A percentile compares a stretch with the other conserved stretches of the same genome.
phyloP scores from a whole-genome alignment of 345 rosid genomes.

The Gossypium bickii region DNA sequence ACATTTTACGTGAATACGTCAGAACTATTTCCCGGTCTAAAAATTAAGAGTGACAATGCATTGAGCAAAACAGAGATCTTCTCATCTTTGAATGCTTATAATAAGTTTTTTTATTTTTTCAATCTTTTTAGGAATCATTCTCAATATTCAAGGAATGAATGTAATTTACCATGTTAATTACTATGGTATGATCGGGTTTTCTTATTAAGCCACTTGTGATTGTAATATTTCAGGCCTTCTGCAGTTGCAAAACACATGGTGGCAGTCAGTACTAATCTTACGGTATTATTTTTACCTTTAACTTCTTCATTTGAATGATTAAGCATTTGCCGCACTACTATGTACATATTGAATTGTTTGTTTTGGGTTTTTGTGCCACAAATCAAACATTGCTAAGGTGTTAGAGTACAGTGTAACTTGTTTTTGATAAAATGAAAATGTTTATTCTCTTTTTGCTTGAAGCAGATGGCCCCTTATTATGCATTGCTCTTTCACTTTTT shows the following conservation, averaged over 20 bases:
- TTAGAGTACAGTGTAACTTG: background rate
- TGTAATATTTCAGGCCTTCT: conserved; percentile 51
- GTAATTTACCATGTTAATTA: background rate
- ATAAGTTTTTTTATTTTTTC: background rate
- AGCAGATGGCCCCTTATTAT: background rate
- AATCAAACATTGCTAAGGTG: background rate
- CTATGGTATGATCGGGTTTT: background rate
- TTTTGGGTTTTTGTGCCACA: background rate
- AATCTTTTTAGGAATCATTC: background rate
- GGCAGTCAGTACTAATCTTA: conserved; percentile 92
- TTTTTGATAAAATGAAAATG: background rate
- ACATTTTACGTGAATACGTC: background rate
- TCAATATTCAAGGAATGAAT: background rate
- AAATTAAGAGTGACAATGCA: conserved; percentile 8
- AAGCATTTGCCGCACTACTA: background rate
- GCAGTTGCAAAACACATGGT: conserved; percentile 99
- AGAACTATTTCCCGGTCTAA: background rate
- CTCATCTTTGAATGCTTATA: background rate
- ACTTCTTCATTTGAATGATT: conserved; percentile 1
- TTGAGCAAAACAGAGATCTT: background rate
- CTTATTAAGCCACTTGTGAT: background rate
- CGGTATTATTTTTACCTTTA: conserved; percentile 37
- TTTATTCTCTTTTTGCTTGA: background rate
- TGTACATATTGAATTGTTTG: background rate
- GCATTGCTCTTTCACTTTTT: background rate